Conservation (phyloP, 345 rosid genomes). For the Hibiscus mutabilis region DNA sequence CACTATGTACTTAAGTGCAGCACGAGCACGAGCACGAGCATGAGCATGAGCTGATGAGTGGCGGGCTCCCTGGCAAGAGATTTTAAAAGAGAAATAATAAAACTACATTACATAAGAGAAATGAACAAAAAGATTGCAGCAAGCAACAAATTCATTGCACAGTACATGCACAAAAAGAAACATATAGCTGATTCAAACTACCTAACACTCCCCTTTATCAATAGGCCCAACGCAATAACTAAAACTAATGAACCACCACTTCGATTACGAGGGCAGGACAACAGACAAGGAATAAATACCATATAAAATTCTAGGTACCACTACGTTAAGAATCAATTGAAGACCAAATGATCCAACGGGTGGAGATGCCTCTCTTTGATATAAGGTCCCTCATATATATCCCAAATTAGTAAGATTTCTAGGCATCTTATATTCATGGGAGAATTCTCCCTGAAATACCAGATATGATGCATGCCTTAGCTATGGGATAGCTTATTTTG, state of each 20-base stretch:
- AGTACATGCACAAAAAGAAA: not conserved
- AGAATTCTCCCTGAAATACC: not conserved
- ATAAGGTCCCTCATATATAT: not conserved
- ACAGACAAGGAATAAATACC: not conserved
- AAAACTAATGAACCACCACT: not conserved
- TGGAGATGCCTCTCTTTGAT: not conserved
- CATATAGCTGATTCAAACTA: not conserved
- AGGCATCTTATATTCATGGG: not conserved
- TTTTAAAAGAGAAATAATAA: constrained; percentile 7
- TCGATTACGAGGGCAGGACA: not conserved
- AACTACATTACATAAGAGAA: constrained; percentile 3
- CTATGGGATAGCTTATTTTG: not conserved
- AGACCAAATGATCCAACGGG: not conserved
- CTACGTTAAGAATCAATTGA: not conserved
- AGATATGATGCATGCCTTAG: not conserved
- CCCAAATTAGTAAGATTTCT: not conserved
- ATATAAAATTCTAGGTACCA: not conserved
- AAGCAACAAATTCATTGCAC: not conserved
- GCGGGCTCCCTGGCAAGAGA: constrained; percentile 43
- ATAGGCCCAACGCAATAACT: not conserved
- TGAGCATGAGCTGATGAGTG: constrained; percentile 26
- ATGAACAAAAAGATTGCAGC: not conserved
- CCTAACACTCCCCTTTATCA: not conserved
- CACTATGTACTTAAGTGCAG: constrained; percentile 68
- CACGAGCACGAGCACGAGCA: constrained; percentile 76